These are phyloP conservation scores for Cyberlindnera euphorbiiphila DNA, from an alignment of 805 yeast genomes.

Conservation along the genomic window DNA sequence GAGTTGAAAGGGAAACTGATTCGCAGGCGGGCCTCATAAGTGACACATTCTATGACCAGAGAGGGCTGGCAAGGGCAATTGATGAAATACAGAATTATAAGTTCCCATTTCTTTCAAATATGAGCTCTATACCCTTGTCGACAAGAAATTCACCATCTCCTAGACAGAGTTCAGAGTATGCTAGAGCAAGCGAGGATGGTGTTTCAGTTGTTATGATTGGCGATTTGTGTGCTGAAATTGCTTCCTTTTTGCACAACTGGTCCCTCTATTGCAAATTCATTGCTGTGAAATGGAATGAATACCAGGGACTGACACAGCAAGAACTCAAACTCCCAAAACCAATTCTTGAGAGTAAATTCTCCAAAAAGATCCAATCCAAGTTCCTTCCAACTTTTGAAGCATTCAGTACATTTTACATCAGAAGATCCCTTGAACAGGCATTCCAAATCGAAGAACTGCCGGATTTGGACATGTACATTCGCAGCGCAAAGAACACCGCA, in stretches of 20 bases:
- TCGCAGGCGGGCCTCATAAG: conserved; percentile 86
- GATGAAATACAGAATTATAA: conserved; percentile 54
- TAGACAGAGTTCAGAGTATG: conserved; percentile 28
- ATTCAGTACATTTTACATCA: conserved; percentile 60
- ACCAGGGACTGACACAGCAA: conserved; percentile 26
- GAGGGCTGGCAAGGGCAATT: conserved; percentile 52
- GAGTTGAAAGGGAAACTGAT: conserved; percentile 84
- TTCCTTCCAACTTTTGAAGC: conserved; percentile 61
- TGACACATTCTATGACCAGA: conserved; percentile 79
- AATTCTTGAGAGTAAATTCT: conserved; percentile 49
- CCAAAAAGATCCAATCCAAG: conserved; percentile 48
- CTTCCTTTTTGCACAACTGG: conserved; percentile 84
- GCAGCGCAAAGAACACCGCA: conserved; percentile 23
- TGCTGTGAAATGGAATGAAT: conserved; percentile 61
- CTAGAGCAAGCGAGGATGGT: conserved; percentile 33
- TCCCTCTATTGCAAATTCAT: conserved; percentile 70
- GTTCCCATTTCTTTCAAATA: conserved; percentile 37
- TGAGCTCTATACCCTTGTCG: not conserved
- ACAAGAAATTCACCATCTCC: conserved; percentile 20
- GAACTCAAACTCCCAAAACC: conserved; percentile 46
- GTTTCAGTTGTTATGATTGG: conserved; percentile 62
- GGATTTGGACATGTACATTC: conserved; percentile 37
- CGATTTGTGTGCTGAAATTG: conserved; percentile 63
- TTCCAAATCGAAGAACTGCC: conserved; percentile 78
- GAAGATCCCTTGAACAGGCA: conserved; percentile 79